Base-by-base conservation (phyloP, 371 early-diverging fungal species). In the Capillidium rhysosporum region DNA sequence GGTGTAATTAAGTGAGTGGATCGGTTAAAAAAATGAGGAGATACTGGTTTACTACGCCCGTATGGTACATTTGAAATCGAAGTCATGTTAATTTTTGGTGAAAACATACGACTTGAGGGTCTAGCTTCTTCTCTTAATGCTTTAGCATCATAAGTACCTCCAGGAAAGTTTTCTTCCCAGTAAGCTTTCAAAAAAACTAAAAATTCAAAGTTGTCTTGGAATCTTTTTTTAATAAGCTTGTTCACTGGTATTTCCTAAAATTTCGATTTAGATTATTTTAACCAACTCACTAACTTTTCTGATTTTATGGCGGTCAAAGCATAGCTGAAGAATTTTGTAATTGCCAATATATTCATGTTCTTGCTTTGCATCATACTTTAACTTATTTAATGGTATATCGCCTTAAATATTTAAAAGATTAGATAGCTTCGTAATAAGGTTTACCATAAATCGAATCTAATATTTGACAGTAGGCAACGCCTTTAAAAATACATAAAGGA, bases 171-270 rank as follows among this genome's bases (percentile, higher is more conserved):
- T 44, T 68, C 65, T 57, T 92, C 91, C 91, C 89, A 90, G 57
- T 64, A 91, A 58, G 72, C 71, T 61, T 88, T 92, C 58, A 89
- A 59, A 92, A 91, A 93, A 61, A 91, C 92, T 63, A 90, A 61
- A 60, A 96, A 91, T 71, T 92, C 93, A 56, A 94, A 71, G 63
- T 94, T 96, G 67, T 96, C 97, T 67, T 91, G 92, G 69, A 94
- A 86, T 59, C 82, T 84, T 72, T 88, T 87, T 63, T 91, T 92
- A 56, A 81, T 70, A 60, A 96, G 69, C 5, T 78, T 68, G 40
- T 91, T 82, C 5, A 88, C 87, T 48, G 88, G 89, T 34, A 94
- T 79, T 38, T 71, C 68, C 76, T 80, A 56, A 1, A n/a, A 28
- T 30, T n/a, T 58, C 8, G 30, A 40, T 10, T 23, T 51, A 21